A percentile compares a stretch with the other conserved stretches of the same genome.
Evolutionary conservation across 495 filamentous ascomycete species (phyloP).

Genomic region (Cenococcum geophilum): DNA sequence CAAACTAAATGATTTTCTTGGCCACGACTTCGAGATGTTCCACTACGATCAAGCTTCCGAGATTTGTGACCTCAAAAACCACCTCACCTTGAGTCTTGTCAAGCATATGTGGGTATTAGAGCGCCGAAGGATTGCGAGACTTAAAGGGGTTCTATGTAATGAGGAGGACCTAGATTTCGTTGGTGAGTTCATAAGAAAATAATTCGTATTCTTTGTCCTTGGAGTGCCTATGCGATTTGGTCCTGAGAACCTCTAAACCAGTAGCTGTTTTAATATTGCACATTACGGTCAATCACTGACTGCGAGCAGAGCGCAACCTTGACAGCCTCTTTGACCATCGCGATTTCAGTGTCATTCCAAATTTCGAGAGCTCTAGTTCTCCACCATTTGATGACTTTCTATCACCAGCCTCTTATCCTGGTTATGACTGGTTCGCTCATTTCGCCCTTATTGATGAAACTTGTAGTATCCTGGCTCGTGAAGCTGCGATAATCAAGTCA

Average conservation of each 20-base stretch:
- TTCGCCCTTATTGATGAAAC: not conserved
- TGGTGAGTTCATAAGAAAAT: constrained; percentile 7
- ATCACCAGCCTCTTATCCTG: not conserved
- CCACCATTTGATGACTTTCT: not conserved
- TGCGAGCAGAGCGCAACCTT: not conserved
- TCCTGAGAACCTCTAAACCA: not conserved
- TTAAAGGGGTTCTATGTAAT: constrained; percentile 13
- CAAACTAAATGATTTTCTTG: constrained; percentile 18
- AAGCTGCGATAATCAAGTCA: not conserved
- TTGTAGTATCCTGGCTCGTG: not conserved
- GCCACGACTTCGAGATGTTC: constrained; percentile 14
- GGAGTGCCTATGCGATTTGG: not conserved
- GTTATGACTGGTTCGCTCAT: not conserved
- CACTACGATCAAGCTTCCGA: constrained; percentile 17
- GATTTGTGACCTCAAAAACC: constrained; percentile 11
- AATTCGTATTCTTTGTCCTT: not conserved
- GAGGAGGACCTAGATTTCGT: constrained; percentile 1
- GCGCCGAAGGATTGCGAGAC: constrained; percentile 18
- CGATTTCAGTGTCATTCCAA: constrained; percentile 12
- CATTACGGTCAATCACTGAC: not conserved
- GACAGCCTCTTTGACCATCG: constrained; percentile 7
- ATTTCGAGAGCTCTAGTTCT: constrained; percentile 6
- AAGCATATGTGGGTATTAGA: constrained; percentile 23
- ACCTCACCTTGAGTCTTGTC: constrained; percentile 9
- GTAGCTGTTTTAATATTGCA: not conserved